Base-by-base conservation (phyloP, 176 grass and related monocot species). In the Hordeum marinum region DNA sequence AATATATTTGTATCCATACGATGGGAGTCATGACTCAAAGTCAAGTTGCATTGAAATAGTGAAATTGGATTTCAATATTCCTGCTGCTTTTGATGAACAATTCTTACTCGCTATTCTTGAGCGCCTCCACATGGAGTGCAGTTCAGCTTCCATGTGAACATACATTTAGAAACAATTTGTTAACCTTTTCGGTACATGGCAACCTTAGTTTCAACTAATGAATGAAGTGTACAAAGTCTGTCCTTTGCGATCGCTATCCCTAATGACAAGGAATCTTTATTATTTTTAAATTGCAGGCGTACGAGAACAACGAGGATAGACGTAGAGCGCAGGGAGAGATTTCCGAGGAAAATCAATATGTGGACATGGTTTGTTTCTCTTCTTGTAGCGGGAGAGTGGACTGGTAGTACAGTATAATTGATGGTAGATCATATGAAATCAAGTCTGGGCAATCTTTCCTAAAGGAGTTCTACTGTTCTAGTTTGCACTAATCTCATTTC, bases 291-390 rank as follows among this genome's bases (percentile, higher is more conserved):
- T 81, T 70, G 42, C 88, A 98, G 93, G 93, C 93, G 18, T 78
- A 86, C 27, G 93, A 95, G 72, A 98, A 88, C 60, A 95, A 92
- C 58, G 96, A 93, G 77, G 92, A 95, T 73, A 81, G 67, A 74
- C 90, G 92, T 87, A 94, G 80, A 92, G 86, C 81, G 25, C 87
- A 90, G 75, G 82, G 78, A 75, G 88, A 92, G 36, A 93, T 23
- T 68, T 88, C 88, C 13, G 96, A 95, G 75, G 91, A 95, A 73
- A 78, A 79, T 74, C 84, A 82, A 79, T 92, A 87, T 66, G 72
- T 77, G 36, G 96, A 98, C 83, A 95, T 87, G 93, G 96, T 94
- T 77, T 85, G 68, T 73, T 80, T 59, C n/a, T 84, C 43, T n/a
- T 81, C 21, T 65, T 75, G 42, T 45, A 60, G 45, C 6, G 64